Percentiles rank a stretch among this genome's conserved stretches.
Evolutionary conservation across 2,329 filamentous ascomycete species (phyloP).

Genomic region (Elsinoe ampelina): DNA sequence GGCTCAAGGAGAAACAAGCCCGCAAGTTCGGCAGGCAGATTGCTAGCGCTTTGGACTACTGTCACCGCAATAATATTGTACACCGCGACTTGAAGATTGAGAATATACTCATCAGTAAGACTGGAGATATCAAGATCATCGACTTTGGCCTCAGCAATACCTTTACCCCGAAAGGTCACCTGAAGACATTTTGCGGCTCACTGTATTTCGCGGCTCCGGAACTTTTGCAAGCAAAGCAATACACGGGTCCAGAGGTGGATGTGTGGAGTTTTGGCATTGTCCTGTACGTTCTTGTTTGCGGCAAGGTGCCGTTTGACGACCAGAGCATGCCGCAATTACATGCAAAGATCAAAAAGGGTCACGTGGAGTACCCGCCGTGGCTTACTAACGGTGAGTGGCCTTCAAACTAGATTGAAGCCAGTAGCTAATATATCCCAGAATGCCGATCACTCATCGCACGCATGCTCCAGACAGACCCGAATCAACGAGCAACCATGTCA

Average conservation of each 20-base stretch:
- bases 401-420: not conserved
- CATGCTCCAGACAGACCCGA: conserved; percentile 93
- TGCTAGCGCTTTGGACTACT: conserved; percentile 91
- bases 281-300: conserved; percentile 90
- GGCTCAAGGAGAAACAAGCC: conserved; percentile 95
- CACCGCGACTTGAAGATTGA: conserved; percentile 97
- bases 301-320: conserved; percentile 96
- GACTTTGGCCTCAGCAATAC: conserved; percentile 97
- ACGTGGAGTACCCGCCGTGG: conserved; percentile 93
- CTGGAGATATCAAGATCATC: conserved; percentile 97
- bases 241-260: conserved; percentile 93
- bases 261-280: conserved; percentile 99
- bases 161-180: conserved; percentile 71
- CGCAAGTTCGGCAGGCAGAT: conserved; percentile 97
- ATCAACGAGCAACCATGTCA: conserved; percentile 71
- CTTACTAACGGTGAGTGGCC: conserved; percentile 65
- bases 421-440: conserved; percentile 46
- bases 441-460: conserved; percentile 86
- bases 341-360: conserved; percentile 95
- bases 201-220: conserved; percentile 96
- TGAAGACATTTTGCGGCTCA: conserved; percentile 97
- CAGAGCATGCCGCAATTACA: conserved; percentile 98
- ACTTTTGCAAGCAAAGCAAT: conserved; percentile 82
- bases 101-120: conserved; percentile 98
- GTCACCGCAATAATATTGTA: conserved; percentile 95